Percentiles rank a stretch among this genome's conserved stretches.
Conservation (phyloP, 2,329 filamentous ascomycete species). For the Penicillium digitatum region DNA sequence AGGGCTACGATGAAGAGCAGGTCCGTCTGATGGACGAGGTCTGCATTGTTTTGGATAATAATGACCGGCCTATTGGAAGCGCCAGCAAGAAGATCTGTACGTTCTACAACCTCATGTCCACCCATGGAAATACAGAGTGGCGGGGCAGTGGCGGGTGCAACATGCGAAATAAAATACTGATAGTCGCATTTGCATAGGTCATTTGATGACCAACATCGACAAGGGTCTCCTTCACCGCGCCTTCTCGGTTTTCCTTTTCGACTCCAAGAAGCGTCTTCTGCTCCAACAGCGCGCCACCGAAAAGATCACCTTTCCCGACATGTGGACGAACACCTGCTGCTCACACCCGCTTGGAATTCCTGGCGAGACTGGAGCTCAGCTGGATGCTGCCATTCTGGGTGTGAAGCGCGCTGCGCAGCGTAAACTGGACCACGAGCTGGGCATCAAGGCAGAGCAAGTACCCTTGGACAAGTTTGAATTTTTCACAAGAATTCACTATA, state of each 20-base stretch:
- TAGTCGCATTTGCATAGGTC: constrained; percentile 56
- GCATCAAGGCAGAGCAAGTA: constrained; percentile 83
- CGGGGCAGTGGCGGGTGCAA: constrained; percentile 9
- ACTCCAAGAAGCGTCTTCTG: constrained; percentile 84
- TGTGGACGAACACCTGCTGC: constrained; percentile 99
- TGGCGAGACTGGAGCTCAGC: constrained; percentile 78
- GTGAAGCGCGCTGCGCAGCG: constrained; percentile 89
- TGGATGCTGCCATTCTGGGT: constrained; percentile 75
- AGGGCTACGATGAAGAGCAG: constrained; percentile 94
- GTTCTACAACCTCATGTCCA: constrained; percentile 33
- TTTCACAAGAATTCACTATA: constrained; percentile 96
- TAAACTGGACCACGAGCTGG: constrained; percentile 91
- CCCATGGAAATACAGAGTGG: neutral
- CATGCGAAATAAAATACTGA: constrained; percentile 10
- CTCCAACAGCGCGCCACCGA: constrained; percentile 92
- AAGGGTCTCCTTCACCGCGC: constrained; percentile 93
- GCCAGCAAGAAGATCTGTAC: constrained; percentile 96
- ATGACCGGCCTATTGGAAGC: constrained; percentile 89
- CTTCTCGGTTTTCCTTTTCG: constrained; percentile 97
- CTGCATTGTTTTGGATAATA: constrained; percentile 91
- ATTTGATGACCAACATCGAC: constrained; percentile 98
- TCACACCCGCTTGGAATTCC: constrained; percentile 92
- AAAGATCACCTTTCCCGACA: constrained; percentile 98
- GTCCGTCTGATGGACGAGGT: constrained; percentile 98
- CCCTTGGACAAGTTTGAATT: constrained; percentile 89